Base-by-base conservation (phyloP, 305 asterid species). In the Ilex paraguariensis region DNA sequence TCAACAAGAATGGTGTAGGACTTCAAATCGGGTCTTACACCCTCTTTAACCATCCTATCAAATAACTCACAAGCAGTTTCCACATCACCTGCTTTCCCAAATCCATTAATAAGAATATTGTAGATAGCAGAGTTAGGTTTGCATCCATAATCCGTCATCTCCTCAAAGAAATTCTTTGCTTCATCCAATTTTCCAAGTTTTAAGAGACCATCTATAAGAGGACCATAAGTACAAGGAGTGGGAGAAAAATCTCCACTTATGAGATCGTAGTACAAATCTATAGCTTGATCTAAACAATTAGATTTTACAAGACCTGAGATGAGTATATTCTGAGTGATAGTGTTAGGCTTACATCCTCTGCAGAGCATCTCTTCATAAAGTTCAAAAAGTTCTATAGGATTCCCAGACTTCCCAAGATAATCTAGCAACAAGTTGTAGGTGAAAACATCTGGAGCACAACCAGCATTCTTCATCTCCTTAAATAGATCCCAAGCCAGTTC, bases 141-240 rank as follows among this genome's bases (percentile, higher is more conserved):
- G 83, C 97, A 89, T 42, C 84, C 91, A 64, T 84, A 89, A 21
- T 77, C 83, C 11, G 58, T 57, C 98, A 92, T 89, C 75, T 89
- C 98, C 56, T 85, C 88, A 21, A 92, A 87, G 66, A 92, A 68
- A 36, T 66, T 73, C 79, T 72, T 87, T 14, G 97, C 95, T 66
- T 78, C 85, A 11, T 78, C 96, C 57, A 87, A 63, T 56, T 79
- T 82, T 66, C 65, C 73, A 68, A 73, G 78, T 79, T 89, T 92
- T 78, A 85, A 65, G 60, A 87, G 91, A 49, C 97, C 98, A 68
- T 87, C 93, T 52, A 92, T 73, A 51, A 92, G 93, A 55, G 98
- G 97, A 73, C 98, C 98, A 70, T 92, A 92, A 31, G 98, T 89
- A 73, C 90, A 85, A 32, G 97, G 96, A 59, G 97, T 89, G 52